phyloP scores from a whole-genome alignment of 2,329 filamentous ascomycete genomes.

The Trichoderma sp. region DNA sequence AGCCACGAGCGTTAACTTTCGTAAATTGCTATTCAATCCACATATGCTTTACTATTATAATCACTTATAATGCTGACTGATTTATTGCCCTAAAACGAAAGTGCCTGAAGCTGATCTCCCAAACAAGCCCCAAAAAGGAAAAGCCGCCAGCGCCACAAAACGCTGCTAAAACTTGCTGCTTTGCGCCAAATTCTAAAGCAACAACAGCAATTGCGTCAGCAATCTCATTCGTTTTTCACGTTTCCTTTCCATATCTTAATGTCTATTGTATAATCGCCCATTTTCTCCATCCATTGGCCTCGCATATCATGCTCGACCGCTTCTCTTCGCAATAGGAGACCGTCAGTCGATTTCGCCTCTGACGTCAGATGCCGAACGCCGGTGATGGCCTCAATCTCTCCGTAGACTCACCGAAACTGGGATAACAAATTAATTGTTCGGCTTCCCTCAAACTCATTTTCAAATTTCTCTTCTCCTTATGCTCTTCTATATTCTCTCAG shows the following conservation, averaged over 20 bases:
- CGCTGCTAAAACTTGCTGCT: background rate
- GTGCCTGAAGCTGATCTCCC: background rate
- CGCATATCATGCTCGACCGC: background rate
- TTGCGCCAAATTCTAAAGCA: slow-evolving; percentile 4
- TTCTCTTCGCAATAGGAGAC: background rate
- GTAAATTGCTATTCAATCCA: background rate
- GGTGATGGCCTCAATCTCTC: background rate
- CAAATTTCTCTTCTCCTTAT: background rate
- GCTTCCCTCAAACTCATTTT: background rate
- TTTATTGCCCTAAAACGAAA: background rate
- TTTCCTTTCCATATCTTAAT: background rate
- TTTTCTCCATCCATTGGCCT: background rate
- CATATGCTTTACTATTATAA: too few species aligned
- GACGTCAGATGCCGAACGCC: slow-evolving; percentile 26
- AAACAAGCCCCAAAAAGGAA: slow-evolving; percentile 9
- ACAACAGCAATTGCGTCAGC: slow-evolving; percentile 14
- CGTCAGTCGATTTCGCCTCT: background rate
- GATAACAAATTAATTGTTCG: background rate
- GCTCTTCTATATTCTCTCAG: background rate
- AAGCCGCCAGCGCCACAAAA: background rate
- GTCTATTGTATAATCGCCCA: background rate
- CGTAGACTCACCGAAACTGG: slow-evolving; percentile 8
- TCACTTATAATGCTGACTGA: background rate
- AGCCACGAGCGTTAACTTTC: background rate
- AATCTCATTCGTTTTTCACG: background rate